Evolutionary conservation across 73 alveolate genomes (phyloP).

Genomic region (Tetrahymena elliotti): DNA sequence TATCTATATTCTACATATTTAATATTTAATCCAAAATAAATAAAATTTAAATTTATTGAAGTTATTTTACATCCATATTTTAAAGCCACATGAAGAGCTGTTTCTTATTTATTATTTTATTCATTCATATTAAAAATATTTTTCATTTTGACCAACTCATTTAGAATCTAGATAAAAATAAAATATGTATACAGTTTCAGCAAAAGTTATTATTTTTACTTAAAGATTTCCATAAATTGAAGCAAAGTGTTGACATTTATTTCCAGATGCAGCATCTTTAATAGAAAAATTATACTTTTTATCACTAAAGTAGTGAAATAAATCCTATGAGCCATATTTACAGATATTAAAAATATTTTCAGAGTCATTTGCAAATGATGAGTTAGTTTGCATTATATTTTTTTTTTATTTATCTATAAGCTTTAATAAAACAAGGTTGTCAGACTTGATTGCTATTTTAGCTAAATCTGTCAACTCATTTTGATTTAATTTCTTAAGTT

Average conservation of each 20-base stretch:
- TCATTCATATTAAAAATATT: neutral
- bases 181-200: neutral
- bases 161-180: neutral
- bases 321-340: neutral
- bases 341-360: neutral
- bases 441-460: neutral
- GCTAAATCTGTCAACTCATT: neutral
- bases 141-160: neutral
- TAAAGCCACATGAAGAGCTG: neutral
- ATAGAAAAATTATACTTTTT: neutral
- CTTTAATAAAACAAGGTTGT: neutral
- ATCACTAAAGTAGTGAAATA: neutral
- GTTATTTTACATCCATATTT: neutral
- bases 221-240: neutral
- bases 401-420: neutral
- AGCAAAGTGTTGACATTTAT: neutral
- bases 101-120: neutral
- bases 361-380: neutral
- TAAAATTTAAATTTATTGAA: neutral
- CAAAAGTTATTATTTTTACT: neutral
- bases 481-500: neutral
- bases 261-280: neutral
- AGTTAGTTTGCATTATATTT: neutral
- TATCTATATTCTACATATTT: neutral
- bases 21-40: neutral